phyloP scores from a whole-genome alignment of 169 alveolate genomes.

The Cryptosporidium ryanae region DNA sequence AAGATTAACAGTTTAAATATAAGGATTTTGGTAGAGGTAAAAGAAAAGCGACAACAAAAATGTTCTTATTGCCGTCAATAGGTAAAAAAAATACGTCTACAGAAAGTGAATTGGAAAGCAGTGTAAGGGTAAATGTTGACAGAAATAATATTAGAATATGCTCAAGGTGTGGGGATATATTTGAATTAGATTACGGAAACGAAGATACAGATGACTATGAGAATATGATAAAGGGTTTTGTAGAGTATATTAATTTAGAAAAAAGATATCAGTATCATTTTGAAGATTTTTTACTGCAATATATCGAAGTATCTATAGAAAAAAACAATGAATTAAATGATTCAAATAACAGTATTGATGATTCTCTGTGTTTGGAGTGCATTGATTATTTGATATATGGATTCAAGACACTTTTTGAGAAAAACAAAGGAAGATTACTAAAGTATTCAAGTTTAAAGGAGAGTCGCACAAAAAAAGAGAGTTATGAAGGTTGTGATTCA shows the following conservation, averaged over 20 bases:
- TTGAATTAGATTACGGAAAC: not conserved
- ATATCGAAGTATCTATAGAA: slow-evolving; percentile 55
- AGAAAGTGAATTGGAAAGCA: not conserved
- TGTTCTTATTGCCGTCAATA: too few species aligned
- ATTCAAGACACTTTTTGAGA: slow-evolving; percentile 11
- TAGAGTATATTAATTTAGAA: slow-evolving; percentile 2
- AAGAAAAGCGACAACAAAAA: too few species aligned
- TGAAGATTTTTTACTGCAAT: slow-evolving; percentile 58
- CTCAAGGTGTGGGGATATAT: slow-evolving; percentile 19
- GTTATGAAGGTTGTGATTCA: not conserved
- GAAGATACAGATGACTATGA: not conserved
- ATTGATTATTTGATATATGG: slow-evolving; percentile 11
- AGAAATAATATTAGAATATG: slow-evolving; percentile 28
- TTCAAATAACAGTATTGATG: slow-evolving; percentile 13
- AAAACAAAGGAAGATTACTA: not conserved
- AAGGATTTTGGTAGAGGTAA: too few species aligned
- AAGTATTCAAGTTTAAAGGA: not conserved
- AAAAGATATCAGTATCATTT: slow-evolving; percentile 13
- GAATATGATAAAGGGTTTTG: not conserved
- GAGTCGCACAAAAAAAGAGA: too few species aligned
- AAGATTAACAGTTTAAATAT: too few species aligned
- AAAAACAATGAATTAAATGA: not conserved
- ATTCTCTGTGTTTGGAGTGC: slow-evolving; percentile 47
- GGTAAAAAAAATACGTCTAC: too few species aligned
- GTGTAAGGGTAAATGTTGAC: not conserved